Evolutionary conservation across 1,139 yeast genomes (phyloP).

Genomic region (Kazachstania sp.): DNA sequence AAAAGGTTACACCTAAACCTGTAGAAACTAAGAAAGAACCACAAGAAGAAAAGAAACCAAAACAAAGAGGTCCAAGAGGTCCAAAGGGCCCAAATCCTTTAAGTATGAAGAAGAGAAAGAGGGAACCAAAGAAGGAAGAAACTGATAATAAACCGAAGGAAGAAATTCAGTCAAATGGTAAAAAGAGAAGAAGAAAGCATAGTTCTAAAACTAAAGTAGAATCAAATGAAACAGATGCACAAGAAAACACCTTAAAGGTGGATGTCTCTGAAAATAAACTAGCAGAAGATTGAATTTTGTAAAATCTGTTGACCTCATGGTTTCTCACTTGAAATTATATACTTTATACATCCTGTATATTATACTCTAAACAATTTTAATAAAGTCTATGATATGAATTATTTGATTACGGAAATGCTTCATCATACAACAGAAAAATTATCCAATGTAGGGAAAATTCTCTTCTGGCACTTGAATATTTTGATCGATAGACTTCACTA

Average conservation of each 20-base stretch:
- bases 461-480: constrained; percentile 42
- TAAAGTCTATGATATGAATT: too few relatives aligned
- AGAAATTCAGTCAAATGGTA: constrained; percentile 6
- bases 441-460: not conserved
- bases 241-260: not conserved
- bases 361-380: too few relatives aligned
- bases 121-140: constrained; percentile 1
- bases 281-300: too few relatives aligned
- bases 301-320: too few relatives aligned
- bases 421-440: too few relatives aligned
- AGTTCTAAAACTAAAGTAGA: constrained; percentile 3
- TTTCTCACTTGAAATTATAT: too few relatives aligned
- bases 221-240: not conserved
- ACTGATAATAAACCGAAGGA: not conserved
- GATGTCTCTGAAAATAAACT: not conserved
- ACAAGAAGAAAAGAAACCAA: constrained; percentile 2
- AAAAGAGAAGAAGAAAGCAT: constrained; percentile 22
- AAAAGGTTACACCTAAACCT: constrained; percentile 24
- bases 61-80: constrained; percentile 46
- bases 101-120: constrained; percentile 57
- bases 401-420: too few relatives aligned
- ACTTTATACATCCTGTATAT: too few relatives aligned
- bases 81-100: constrained; percentile 77
- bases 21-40: constrained; percentile 15
- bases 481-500: constrained; percentile 36